Conservation (phyloP, 2,329 filamentous ascomycete species). For the Furcasterigmium furcatum region DNA sequence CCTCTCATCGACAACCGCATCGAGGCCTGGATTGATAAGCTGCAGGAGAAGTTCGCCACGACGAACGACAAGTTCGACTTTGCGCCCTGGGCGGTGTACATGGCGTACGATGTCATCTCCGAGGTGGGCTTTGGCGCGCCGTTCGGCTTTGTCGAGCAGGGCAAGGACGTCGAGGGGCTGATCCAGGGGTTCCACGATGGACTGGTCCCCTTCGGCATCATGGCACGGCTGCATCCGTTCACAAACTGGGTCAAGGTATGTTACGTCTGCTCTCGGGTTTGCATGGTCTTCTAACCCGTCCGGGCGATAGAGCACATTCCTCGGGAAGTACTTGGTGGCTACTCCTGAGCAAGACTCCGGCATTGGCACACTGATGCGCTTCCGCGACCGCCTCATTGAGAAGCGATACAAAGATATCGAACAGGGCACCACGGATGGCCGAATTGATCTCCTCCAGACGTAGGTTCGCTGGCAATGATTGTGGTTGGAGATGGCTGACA, state of each 20-base stretch:
- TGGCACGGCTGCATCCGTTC: constrained; percentile 49
- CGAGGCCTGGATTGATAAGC: constrained; percentile 42
- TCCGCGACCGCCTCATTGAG: constrained; percentile 49
- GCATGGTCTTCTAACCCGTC: neutral
- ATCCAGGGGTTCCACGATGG: constrained; percentile 54
- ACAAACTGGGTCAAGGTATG: constrained; percentile 47
- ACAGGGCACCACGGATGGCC: constrained; percentile 35
- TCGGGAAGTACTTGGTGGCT: constrained; percentile 49
- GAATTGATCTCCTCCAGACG: constrained; percentile 52
- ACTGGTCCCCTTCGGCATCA: constrained; percentile 44
- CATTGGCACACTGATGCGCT: constrained; percentile 54
- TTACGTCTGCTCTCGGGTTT: neutral
- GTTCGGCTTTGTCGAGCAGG: constrained; percentile 52
- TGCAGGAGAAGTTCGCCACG: constrained; percentile 41
- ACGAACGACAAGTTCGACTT: constrained; percentile 48
- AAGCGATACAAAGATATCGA: constrained; percentile 44
- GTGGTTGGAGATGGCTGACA: neutral
- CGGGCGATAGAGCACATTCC: constrained; percentile 31
- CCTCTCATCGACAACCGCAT: constrained; percentile 50
- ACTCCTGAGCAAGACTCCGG: constrained; percentile 49
- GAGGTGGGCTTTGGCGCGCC: constrained; percentile 53
- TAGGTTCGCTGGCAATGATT: constrained; percentile 12
- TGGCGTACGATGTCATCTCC: constrained; percentile 56
- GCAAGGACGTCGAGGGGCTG: constrained; percentile 47
- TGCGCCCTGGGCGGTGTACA: constrained; percentile 49